Evolutionary conservation across 2,329 filamentous ascomycete genomes (phyloP).

Genomic region (Zymoseptoria tritici): DNA sequence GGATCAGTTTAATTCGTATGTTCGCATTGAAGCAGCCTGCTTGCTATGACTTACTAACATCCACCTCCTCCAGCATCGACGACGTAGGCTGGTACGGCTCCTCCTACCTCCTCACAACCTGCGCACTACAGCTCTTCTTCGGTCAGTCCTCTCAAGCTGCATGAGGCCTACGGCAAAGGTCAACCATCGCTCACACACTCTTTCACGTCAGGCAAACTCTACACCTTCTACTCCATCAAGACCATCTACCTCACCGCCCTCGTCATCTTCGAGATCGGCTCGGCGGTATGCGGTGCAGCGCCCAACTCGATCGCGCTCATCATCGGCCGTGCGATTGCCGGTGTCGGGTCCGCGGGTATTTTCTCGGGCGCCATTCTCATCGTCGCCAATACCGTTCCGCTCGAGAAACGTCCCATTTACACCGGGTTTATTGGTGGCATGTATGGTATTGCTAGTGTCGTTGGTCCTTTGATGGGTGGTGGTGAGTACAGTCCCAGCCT

Average conservation of each 20-base stretch:
- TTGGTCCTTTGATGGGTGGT: conserved; percentile 40
- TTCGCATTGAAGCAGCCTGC: conserved; percentile 31
- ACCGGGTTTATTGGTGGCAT: conserved; percentile 43
- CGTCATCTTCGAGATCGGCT: conserved; percentile 46
- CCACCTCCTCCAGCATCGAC: conserved; percentile 26
- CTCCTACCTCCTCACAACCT: conserved; percentile 42
- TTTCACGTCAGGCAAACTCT: no score
- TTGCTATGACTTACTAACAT: background rate
- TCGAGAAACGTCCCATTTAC: conserved; percentile 42
- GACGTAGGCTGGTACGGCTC: conserved; percentile 40
- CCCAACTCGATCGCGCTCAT: conserved; percentile 45
- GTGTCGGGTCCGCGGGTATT: conserved; percentile 45
- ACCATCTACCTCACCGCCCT: conserved; percentile 40
- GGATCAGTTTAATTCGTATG: conserved; percentile 40
- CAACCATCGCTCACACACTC: no score
- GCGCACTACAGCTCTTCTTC: conserved; percentile 37
- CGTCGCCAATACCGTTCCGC: conserved; percentile 38
- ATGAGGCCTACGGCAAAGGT: no score
- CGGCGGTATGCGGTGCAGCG: conserved; percentile 45
- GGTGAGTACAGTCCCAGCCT: background rate
- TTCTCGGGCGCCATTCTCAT: conserved; percentile 43
- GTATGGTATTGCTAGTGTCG: conserved; percentile 43
- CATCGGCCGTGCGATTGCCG: conserved; percentile 45
- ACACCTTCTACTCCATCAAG: conserved; percentile 42
- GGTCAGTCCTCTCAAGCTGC: no score